Percentiles rank a stretch among this genome's conserved stretches.
These are phyloP conservation scores for Zasmidium angulare DNA, from an alignment of 2,329 filamentous ascomycete genomes.

Conservation along the genomic window DNA sequence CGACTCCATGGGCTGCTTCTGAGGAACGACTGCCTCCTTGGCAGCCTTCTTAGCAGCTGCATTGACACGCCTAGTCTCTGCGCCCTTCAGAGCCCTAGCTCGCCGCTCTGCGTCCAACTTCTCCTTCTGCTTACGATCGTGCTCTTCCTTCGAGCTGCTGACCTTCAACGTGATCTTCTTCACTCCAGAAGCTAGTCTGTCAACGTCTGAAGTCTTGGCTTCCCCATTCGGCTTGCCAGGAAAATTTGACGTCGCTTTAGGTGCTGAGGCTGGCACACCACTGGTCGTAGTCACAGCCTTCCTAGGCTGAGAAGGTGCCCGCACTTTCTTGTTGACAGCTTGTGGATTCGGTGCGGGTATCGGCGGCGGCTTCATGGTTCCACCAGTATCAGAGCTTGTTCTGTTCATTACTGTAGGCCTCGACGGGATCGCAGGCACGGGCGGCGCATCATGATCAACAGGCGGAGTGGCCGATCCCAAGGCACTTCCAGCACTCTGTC, in stretches of 20 bases:
- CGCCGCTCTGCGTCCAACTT: conserved; percentile 46
- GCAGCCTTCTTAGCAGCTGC: conserved; percentile 34
- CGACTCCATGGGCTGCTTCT: background rate
- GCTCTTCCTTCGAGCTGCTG: conserved; percentile 54
- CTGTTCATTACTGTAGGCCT: background rate
- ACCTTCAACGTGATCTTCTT: conserved; percentile 61
- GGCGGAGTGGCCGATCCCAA: conserved; percentile 29
- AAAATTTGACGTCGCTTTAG: conserved; percentile 38
- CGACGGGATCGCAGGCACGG: conserved; percentile 24
- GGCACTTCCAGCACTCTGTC: conserved; percentile 34
- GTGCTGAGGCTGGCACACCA: background rate
- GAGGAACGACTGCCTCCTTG: conserved; percentile 1
- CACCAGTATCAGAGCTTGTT: conserved; percentile 15
- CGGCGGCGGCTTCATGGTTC: conserved; percentile 32
- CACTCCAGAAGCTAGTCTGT: conserved; percentile 53
- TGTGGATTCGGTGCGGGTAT: conserved; percentile 17
- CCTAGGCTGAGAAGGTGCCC: conserved; percentile 24
- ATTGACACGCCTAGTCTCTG: conserved; percentile 34
- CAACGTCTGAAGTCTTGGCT: conserved; percentile 41
- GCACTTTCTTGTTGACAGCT: conserved; percentile 28
- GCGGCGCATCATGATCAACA: conserved; percentile 18
- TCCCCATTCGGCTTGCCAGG: conserved; percentile 37
- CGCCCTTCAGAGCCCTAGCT: conserved; percentile 33
- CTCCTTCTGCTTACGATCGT: conserved; percentile 43
- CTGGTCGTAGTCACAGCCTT: background rate